These are phyloP conservation scores for Harrya chromipes DNA, from an alignment of 768 basidiomycete genomes.

Conservation along the genomic window DNA sequence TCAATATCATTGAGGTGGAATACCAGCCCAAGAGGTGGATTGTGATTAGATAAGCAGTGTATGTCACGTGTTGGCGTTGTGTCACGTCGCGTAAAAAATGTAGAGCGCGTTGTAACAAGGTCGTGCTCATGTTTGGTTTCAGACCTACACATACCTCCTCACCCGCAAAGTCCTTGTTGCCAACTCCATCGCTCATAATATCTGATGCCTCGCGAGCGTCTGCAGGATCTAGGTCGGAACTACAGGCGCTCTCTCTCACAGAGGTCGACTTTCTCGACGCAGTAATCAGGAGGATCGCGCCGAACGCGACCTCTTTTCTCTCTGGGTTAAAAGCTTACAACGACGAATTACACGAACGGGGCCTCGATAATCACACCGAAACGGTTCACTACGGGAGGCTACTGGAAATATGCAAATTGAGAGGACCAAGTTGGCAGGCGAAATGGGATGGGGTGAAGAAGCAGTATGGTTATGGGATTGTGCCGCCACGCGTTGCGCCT, in stretches of 20 bases:
- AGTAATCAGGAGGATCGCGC: constrained; percentile 66
- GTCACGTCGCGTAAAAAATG: constrained; percentile 26
- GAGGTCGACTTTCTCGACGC: constrained; percentile 75
- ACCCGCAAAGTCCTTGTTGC: constrained; percentile 33
- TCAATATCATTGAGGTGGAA: too few species aligned
- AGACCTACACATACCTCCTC: constrained; percentile 49
- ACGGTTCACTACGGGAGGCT: constrained; percentile 80
- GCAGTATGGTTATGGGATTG: constrained; percentile 42
- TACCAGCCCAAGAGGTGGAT: neutral
- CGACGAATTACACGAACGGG: constrained; percentile 68
- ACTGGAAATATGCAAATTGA: constrained; percentile 77
- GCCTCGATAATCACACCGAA: constrained; percentile 73
- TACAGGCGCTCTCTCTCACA: constrained; percentile 45
- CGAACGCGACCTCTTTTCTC: constrained; percentile 70
- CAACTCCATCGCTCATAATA: constrained; percentile 3
- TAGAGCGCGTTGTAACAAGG: constrained; percentile 11
- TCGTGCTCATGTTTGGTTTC: constrained; percentile 40
- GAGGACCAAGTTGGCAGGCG: constrained; percentile 75
- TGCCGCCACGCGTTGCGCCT: constrained; percentile 11
- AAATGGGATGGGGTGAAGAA: constrained; percentile 76
- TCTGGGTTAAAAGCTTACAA: constrained; percentile 85
- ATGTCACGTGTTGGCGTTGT: constrained; percentile 19
- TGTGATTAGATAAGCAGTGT: constrained; percentile 25
- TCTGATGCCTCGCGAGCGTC: constrained; percentile 42
- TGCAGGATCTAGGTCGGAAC: constrained; percentile 43